Base-by-base conservation (phyloP, 176 grass and related monocot genomes). In the Triticum urartu region DNA sequence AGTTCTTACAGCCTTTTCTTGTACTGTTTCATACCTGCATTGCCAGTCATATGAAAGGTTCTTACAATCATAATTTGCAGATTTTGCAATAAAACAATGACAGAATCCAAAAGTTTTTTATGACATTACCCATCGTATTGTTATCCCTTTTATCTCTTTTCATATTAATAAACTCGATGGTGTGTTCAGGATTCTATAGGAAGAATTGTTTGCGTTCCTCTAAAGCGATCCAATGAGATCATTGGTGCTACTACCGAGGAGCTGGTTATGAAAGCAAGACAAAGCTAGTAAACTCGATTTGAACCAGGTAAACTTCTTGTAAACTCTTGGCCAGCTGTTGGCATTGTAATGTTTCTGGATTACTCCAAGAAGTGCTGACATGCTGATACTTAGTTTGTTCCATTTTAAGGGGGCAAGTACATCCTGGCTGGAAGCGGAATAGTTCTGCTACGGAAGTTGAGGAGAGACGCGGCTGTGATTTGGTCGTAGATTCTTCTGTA, bases 211-310 rank as follows among this genome's bases (percentile, higher is more conserved):
- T 92, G 91, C 9, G 81, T 94, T 69, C 82, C 93, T 89, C 78
- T 98, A 69, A 98, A 90, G 82, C 82, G 81, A 25, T 90, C 91
- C 65, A 98, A 98, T 89, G 96, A 94, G 79, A 92, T 94, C 73
- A 98, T 98, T 36, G 96, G 96, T 1, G 48, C 91, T 33, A 98
- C 96, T 8, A 98, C 96, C 0, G 96, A 98, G 86, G 96, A 98
- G 78, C n/a, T 94, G 34, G 90, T 98, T 61, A 83, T 94, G 63
- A 98, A 98, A 88, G 84, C 87, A 66, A 92, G 73, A 65, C 88
- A 94, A 64, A 47, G 42, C 72, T 87, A 86, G 81, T 79, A 59
- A 65, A 33, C 34, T 85, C 69, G 18, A 64, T 82, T 86, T 83
- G 74, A 84, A 68, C 22, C 39, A 87, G 77, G 74, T 81, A 77